A percentile compares a stretch with the other conserved stretches of the same genome.
Conservation (phyloP, 2,329 filamentous ascomycete genomes). For the Verticillium tricorpus region DNA sequence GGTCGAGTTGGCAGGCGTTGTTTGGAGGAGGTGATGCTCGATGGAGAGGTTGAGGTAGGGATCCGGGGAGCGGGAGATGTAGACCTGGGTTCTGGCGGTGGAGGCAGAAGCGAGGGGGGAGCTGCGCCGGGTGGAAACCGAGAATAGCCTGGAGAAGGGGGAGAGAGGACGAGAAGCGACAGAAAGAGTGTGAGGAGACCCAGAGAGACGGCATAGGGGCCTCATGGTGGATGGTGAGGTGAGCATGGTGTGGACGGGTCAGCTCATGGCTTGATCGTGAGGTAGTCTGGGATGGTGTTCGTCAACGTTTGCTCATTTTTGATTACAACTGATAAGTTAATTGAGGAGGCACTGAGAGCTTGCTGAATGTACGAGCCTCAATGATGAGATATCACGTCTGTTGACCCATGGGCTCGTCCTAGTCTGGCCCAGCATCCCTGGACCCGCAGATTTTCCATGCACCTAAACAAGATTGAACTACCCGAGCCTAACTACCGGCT, state of each 20-base stretch:
- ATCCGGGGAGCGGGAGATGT: slow-evolving; percentile 63
- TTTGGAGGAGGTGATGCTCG: slow-evolving; percentile 83
- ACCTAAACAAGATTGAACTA: neutral
- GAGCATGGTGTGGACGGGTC: neutral
- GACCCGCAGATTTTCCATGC: neutral
- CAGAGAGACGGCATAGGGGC: neutral
- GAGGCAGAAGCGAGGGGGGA: slow-evolving; percentile 27
- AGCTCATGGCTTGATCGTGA: neutral
- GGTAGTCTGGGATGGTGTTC: neutral
- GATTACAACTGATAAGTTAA: neutral
- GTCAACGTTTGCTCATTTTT: neutral
- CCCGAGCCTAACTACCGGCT: neutral
- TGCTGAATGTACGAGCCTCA: too few species aligned
- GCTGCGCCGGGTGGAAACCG: neutral
- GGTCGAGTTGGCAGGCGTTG: slow-evolving; percentile 65
- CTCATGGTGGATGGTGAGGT: neutral
- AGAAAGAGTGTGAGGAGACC: neutral
- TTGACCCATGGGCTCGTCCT: neutral
- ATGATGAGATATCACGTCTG: neutral
- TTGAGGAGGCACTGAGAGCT: neutral
- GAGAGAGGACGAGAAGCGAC: neutral
- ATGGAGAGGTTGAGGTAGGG: slow-evolving; percentile 91
- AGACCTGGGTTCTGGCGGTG: slow-evolving; percentile 57
- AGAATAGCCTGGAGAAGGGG: neutral
- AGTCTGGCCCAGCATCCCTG: neutral